Conservation (phyloP, 495 filamentous ascomycete genomes). For the Trichoderma orchidacearum region DNA sequence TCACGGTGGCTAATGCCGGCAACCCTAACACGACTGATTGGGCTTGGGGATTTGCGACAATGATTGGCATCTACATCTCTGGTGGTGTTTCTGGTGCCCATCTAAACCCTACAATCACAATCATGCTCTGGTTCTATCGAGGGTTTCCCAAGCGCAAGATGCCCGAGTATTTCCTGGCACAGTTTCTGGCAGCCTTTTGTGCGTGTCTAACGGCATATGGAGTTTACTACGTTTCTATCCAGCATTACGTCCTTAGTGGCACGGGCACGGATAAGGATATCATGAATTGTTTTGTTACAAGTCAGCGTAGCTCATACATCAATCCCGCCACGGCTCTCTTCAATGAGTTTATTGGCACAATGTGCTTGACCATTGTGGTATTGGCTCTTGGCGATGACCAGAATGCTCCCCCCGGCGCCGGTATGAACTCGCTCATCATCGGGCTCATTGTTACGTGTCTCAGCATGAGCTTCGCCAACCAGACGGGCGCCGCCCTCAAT, state of each 20-base stretch:
- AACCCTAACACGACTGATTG: slow-evolving; percentile 18
- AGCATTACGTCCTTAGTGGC: slow-evolving; percentile 17
- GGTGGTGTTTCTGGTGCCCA: slow-evolving; percentile 44
- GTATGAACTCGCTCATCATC: slow-evolving; percentile 34
- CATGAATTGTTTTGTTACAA: slow-evolving; percentile 19
- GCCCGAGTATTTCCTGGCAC: slow-evolving; percentile 33
- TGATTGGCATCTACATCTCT: slow-evolving; percentile 44
- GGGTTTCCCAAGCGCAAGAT: slow-evolving; percentile 34
- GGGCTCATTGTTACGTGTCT: slow-evolving; percentile 30
- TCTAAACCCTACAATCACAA: slow-evolving; percentile 36
- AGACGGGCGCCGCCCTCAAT: slow-evolving; percentile 34
- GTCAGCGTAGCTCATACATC: slow-evolving; percentile 24
- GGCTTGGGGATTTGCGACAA: slow-evolving; percentile 42
- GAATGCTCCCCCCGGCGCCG: slow-evolving; percentile 39
- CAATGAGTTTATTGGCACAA: slow-evolving; percentile 35
- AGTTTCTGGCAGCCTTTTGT: slow-evolving; percentile 31
- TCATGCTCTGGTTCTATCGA: slow-evolving; percentile 35
- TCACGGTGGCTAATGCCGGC: slow-evolving; percentile 27
- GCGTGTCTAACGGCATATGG: slow-evolving; percentile 32
- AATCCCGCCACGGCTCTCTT: slow-evolving; percentile 31
- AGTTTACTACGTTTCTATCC: slow-evolving; percentile 35
- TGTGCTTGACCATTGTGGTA: slow-evolving; percentile 29
- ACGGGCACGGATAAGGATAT: slow-evolving; percentile 19
- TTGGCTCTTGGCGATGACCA: slow-evolving; percentile 41
- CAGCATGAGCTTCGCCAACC: slow-evolving; percentile 30